Evolutionary conservation across 805 yeast species (phyloP).

Genomic region (Candida nemodendra): DNA sequence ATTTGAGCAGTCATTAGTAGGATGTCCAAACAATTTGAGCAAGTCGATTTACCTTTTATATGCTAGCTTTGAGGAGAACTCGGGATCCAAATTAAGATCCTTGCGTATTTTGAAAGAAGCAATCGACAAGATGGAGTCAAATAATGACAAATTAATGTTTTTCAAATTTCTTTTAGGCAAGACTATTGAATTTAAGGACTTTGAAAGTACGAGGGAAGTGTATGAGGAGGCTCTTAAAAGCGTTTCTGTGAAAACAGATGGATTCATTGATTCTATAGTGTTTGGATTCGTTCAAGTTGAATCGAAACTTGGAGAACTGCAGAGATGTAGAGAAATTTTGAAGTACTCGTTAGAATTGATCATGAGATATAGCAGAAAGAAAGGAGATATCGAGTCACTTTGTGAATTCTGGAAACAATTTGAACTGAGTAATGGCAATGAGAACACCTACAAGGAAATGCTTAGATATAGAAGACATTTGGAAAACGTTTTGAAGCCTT

Average conservation of each 20-base stretch:
- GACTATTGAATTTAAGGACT: conserved; percentile 39
- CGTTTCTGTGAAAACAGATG: conserved; percentile 26
- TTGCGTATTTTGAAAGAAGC: conserved; percentile 47
- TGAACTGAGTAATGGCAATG: conserved; percentile 71
- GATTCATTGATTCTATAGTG: conserved; percentile 41
- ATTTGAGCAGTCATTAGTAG: conserved; percentile 64
- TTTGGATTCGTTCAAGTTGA: conserved; percentile 61
- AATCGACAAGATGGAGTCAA: conserved; percentile 31
- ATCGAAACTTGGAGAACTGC: conserved; percentile 45
- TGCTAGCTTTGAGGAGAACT: conserved; percentile 57
- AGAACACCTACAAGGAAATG: conserved; percentile 72
- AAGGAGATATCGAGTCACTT: conserved; percentile 31
- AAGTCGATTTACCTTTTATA: conserved; percentile 53
- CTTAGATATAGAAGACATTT: conserved; percentile 51
- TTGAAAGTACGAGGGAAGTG: conserved; percentile 43
- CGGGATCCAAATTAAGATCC: conserved; percentile 52
- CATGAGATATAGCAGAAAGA: conserved; percentile 30
- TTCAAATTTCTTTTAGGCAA: conserved; percentile 45
- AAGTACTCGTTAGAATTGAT: conserved; percentile 50
- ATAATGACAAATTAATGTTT: conserved; percentile 35
- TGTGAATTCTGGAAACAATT: conserved; percentile 77
- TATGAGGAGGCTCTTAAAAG: conserved; percentile 50
- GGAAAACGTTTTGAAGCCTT: conserved; percentile 21
- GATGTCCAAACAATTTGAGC: conserved; percentile 48
- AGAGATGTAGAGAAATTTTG: conserved; percentile 62